These are phyloP conservation scores for Geum urbanum DNA, from an alignment of 306 rosid genomes.

Conservation along the genomic window DNA sequence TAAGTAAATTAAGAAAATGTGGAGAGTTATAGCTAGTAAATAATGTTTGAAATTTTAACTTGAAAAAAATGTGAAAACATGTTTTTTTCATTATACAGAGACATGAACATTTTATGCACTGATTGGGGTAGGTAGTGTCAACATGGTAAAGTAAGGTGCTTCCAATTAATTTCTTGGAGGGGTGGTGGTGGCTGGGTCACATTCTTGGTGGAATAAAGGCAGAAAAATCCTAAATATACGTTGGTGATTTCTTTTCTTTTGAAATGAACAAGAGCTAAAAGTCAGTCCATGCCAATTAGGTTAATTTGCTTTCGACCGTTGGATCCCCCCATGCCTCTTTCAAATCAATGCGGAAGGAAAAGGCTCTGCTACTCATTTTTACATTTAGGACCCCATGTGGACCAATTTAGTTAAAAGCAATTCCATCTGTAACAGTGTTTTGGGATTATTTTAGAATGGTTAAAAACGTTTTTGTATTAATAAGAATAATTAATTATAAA, in stretches of 20 bases:
- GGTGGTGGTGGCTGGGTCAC: slow-evolving; percentile 32
- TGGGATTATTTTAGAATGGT: too few relatives aligned
- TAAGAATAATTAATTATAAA: too few relatives aligned
- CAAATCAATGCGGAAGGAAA: slow-evolving; percentile 47
- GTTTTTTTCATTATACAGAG: background rate
- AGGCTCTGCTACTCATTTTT: slow-evolving; percentile 34
- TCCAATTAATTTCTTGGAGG: slow-evolving; percentile 4
- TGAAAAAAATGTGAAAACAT: background rate
- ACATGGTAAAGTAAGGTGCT: slow-evolving; percentile 12
- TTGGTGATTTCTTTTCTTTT: slow-evolving; percentile 18
- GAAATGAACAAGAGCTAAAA: slow-evolving; percentile 38
- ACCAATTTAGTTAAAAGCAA: slow-evolving; percentile 39
- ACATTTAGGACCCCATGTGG: slow-evolving; percentile 53
- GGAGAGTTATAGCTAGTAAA: too few relatives aligned
- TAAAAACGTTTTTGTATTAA: too few relatives aligned
- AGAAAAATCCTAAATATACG: slow-evolving; percentile 23
- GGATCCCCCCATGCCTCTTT: slow-evolving; percentile 56
- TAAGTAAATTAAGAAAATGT: too few relatives aligned
- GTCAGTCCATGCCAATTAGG: slow-evolving; percentile 27
- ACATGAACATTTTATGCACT: background rate
- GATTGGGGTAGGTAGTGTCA: background rate
- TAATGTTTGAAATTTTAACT: too few relatives aligned
- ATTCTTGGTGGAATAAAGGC: slow-evolving; percentile 34
- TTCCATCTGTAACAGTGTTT: slow-evolving; percentile 16
- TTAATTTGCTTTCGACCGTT: slow-evolving; percentile 45